Base-by-base conservation (phyloP, 106 monocot genomes). In the Hemerocallis citrina region DNA sequence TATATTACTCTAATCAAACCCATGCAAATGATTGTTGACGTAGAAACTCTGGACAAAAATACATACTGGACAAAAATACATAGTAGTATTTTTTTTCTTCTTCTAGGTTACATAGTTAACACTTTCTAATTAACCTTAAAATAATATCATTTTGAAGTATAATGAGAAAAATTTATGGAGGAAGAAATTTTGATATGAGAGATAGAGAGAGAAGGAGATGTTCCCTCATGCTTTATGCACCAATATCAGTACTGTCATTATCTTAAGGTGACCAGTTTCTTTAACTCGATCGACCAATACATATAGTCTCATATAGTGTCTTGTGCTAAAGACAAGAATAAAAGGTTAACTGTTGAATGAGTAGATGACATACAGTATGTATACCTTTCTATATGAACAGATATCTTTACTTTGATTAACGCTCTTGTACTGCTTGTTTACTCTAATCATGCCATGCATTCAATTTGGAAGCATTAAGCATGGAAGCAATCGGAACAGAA, bases 251-350 rank as follows among this genome's bases (percentile, higher is more conserved):
- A 55, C 16, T 55, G 55, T 33, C 55, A 31, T 29, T 55, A 14
- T 30, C 2, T 55, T 25, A 3, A 12, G 22, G 25, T 55, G 29
- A 55, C 32, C 15, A 55, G 4, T 30, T 56, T 43, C 25, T 52
- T 66, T 38, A 20, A 28, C 52, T 51, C 52, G n/a, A n/a, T n/a
- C n/a, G n/a, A n/a, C n/a, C n/a, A n/a, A n/a, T n/a, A n/a, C 68
- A 34, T 73, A 19, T 44, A 16, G 22, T 52, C 63, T 34, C 62
- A n/a, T 60, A 61, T 65, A 19, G 71, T 72, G 66, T 61, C 36
- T 60, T 59, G 71, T 71, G 71, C 52, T 47, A 45, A 52, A 61
- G 50, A 33, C 32, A 65, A 29, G 46, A 17, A 34, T 39, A 25
- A 43, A 64, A 21, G 5, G 37, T 38, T 6, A 11, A n/a, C n/a